phyloP scores from a whole-genome alignment of 2,329 filamentous ascomycete species.

The Pseudopyricularia cyperi region DNA sequence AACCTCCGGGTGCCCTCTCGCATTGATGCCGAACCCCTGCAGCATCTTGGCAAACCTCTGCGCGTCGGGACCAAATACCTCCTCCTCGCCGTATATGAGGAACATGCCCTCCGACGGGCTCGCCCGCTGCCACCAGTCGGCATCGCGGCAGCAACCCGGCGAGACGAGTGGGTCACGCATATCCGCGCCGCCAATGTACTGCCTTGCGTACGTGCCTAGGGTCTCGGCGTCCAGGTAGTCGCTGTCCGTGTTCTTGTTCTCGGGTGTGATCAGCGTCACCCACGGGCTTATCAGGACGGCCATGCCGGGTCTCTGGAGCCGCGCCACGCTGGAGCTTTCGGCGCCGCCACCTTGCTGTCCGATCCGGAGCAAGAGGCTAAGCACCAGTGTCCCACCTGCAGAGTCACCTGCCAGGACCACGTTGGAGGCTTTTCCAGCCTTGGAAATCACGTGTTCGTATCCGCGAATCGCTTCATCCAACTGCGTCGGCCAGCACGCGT shows the following conservation, averaged over 20 bases:
- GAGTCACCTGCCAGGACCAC: slow-evolving; percentile 69
- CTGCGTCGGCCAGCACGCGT: slow-evolving; percentile 60
- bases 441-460: slow-evolving; percentile 55
- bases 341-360: slow-evolving; percentile 24
- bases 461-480: slow-evolving; percentile 55
- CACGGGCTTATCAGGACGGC: slow-evolving; percentile 71
- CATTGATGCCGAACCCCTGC: slow-evolving; percentile 35
- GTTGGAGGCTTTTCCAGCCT: slow-evolving; percentile 41
- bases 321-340: slow-evolving; percentile 8
- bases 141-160: slow-evolving; percentile 56
- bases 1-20: slow-evolving; percentile 46
- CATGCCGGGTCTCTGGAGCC: slow-evolving; percentile 33
- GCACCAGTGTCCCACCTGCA: slow-evolving; percentile 60
- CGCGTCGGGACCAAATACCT: slow-evolving; percentile 64
- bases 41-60: slow-evolving; percentile 44
- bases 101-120: slow-evolving; percentile 54
- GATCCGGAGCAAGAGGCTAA: slow-evolving; percentile 60
- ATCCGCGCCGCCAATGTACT: neutral
- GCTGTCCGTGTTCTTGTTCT: slow-evolving; percentile 54
- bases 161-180: slow-evolving; percentile 44
- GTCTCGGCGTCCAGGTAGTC: slow-evolving; percentile 61
- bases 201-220: slow-evolving; percentile 32
- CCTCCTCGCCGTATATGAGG: slow-evolving; percentile 62
- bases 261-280: slow-evolving; percentile 57
- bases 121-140: slow-evolving; percentile 52